phyloP scores from a whole-genome alignment of 2,329 filamentous ascomycete genomes.

The Colletotrichum sp. region DNA sequence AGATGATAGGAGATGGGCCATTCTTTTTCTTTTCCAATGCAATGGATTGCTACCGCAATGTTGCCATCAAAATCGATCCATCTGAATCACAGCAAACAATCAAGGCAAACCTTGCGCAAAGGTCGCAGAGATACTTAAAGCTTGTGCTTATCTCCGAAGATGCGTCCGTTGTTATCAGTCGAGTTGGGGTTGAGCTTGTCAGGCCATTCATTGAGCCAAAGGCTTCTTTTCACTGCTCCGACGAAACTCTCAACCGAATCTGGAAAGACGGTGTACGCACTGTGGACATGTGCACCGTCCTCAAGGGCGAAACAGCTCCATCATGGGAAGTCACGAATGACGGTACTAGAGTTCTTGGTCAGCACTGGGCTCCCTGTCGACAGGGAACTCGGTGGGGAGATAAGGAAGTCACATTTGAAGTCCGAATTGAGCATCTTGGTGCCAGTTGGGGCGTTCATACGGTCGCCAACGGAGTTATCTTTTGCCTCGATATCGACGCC shows the following conservation, averaged over 20 bases:
- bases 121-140: not conserved
- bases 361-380: slow-evolving; percentile 17
- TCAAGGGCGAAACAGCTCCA: not conserved
- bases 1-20: not conserved
- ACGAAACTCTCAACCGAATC: slow-evolving; percentile 4
- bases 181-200: not conserved
- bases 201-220: not conserved
- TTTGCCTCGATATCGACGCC: not conserved
- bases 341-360: not conserved
- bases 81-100: not conserved
- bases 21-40: slow-evolving; percentile 17
- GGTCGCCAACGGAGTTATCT: slow-evolving; percentile 15
- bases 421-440: not conserved
- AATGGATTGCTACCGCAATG: slow-evolving; percentile 13
- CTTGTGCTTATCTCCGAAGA: not conserved
- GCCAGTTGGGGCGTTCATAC: slow-evolving; percentile 19
- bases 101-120: not conserved
- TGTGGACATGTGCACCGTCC: slow-evolving; percentile 7
- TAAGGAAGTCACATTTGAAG: not conserved
- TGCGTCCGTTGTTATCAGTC: not conserved
- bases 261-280: slow-evolving; percentile 4
- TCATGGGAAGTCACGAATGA: slow-evolving; percentile 2
- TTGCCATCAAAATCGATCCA: not conserved
- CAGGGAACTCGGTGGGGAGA: slow-evolving; percentile 6
- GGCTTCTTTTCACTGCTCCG: not conserved